phyloP scores from a whole-genome alignment of 2,329 filamentous ascomycete species.

The Camptophora hylomeconis region DNA sequence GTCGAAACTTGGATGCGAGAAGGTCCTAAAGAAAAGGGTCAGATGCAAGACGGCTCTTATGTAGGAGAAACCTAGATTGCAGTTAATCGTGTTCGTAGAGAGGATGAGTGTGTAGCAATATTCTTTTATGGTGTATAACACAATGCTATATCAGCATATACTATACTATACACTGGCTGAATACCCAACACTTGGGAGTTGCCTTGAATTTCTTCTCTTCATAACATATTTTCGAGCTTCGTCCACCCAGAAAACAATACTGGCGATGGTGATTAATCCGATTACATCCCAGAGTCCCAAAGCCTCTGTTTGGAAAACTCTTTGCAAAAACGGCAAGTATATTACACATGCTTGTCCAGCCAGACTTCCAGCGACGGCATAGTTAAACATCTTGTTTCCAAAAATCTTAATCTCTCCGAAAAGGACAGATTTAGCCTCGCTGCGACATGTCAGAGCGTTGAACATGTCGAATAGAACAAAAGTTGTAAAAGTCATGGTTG shows the following conservation, averaged over 20 bases:
- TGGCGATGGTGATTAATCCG: constrained; percentile 61
- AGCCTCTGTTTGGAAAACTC: constrained; percentile 90
- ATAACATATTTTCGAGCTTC: constrained; percentile 69
- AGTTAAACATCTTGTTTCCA: constrained; percentile 90
- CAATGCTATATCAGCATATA: no score
- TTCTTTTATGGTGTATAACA: no score
- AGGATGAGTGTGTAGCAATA: no score
- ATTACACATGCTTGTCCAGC: constrained; percentile 82
- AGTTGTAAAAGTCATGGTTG: constrained; percentile 98
- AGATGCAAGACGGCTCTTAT: constrained; percentile 45
- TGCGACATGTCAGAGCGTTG: constrained; percentile 87
- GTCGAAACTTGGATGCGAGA: constrained; percentile 68
- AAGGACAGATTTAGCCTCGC: constrained; percentile 77
- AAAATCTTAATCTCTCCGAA: constrained; percentile 73
- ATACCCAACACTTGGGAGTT: constrained; percentile 15
- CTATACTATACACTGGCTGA: constrained; percentile 14
- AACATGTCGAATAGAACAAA: constrained; percentile 99
- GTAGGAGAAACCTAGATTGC: constrained; percentile 40
- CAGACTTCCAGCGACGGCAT: constrained; percentile 75
- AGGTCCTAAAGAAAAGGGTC: constrained; percentile 41
- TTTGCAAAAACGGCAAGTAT: constrained; percentile 86
- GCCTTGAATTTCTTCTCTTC: constrained; percentile 32
- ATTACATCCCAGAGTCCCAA: constrained; percentile 62
- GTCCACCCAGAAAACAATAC: constrained; percentile 89
- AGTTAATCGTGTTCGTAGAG: no score